Conservation (phyloP, 2,329 filamentous ascomycete genomes). For the Diaporthe velutina region DNA sequence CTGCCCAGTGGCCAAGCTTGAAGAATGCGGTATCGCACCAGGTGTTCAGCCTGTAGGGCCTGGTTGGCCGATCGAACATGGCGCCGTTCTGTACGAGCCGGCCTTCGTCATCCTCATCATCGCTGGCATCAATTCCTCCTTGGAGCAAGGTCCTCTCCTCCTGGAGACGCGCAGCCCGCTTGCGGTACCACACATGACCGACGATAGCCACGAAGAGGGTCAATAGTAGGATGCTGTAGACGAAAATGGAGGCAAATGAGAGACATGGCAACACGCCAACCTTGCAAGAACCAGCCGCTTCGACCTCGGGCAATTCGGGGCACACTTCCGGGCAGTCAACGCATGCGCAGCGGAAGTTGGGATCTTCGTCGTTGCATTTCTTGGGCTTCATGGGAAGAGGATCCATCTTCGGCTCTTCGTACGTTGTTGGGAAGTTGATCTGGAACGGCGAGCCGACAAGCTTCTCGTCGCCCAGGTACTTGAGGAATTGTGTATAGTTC, state of each 20-base stretch:
- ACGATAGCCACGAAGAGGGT: constrained; percentile 75
- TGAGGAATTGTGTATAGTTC: constrained; percentile 87
- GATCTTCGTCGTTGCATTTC: constrained; percentile 90
- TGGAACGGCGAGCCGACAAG: constrained; percentile 94
- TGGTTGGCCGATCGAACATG: constrained; percentile 83
- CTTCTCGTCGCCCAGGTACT: constrained; percentile 94
- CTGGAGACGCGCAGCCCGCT: constrained; percentile 79
- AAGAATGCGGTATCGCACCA: constrained; percentile 85
- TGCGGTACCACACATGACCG: constrained; percentile 82
- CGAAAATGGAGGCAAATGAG: constrained; percentile 90
- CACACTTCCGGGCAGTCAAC: constrained; percentile 92
- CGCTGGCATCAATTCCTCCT: constrained; percentile 74
- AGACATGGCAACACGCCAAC: constrained; percentile 93
- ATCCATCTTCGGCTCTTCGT: constrained; percentile 77
- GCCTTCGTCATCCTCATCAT: constrained; percentile 89
- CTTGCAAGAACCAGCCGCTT: constrained; percentile 77
- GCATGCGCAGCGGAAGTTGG: constrained; percentile 89
- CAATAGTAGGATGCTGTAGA: constrained; percentile 82
- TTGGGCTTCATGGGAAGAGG: constrained; percentile 80
- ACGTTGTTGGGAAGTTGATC: constrained; percentile 86
- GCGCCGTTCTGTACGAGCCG: constrained; percentile 83
- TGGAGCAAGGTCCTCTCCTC: constrained; percentile 90
- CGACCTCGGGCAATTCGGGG: constrained; percentile 83
- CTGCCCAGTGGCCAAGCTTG: constrained; percentile 82
- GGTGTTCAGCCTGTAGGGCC: constrained; percentile 86